Evolutionary conservation across 805 yeast genomes (phyloP).

Genomic region (Ogataea chonburiensis): DNA sequence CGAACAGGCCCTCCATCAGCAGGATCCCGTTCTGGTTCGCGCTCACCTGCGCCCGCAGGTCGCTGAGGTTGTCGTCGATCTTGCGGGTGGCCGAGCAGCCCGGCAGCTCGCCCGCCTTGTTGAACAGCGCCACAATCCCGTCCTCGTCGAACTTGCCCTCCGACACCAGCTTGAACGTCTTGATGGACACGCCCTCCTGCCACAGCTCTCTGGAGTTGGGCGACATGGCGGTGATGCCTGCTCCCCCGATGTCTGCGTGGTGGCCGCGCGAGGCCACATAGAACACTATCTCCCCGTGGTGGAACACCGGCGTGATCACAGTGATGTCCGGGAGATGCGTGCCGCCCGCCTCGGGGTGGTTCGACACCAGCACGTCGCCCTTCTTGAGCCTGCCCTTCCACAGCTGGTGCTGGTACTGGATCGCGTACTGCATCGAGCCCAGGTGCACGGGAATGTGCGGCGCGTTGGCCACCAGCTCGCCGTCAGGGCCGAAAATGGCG

Average conservation of each 20-base stretch:
- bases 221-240: slow-evolving; percentile 54
- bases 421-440: slow-evolving; percentile 43
- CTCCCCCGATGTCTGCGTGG: slow-evolving; percentile 60
- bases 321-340: slow-evolving; percentile 50
- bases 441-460: slow-evolving; percentile 45
- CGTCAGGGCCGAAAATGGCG: slow-evolving; percentile 42
- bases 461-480: slow-evolving; percentile 42
- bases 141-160: slow-evolving; percentile 50
- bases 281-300: slow-evolving; percentile 42
- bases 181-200: slow-evolving; percentile 55
- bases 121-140: slow-evolving; percentile 43
- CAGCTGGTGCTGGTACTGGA: slow-evolving; percentile 36
- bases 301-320: slow-evolving; percentile 52
- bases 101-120: slow-evolving; percentile 46
- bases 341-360: slow-evolving; percentile 43
- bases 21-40: slow-evolving; percentile 50
- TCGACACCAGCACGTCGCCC: slow-evolving; percentile 43
- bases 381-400: slow-evolving; percentile 38
- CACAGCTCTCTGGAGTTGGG: slow-evolving; percentile 50
- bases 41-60: slow-evolving; percentile 45
- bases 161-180: slow-evolving; percentile 46
- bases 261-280: slow-evolving; percentile 60
- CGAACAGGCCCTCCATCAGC: slow-evolving; percentile 39
- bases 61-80: slow-evolving; percentile 49
- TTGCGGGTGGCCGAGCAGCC: slow-evolving; percentile 57